A percentile compares a stretch with the other conserved stretches of the same genome.
Evolutionary conservation across 2,329 filamentous ascomycete species (phyloP).

Genomic region (Aspergillus spinulosporus): DNA sequence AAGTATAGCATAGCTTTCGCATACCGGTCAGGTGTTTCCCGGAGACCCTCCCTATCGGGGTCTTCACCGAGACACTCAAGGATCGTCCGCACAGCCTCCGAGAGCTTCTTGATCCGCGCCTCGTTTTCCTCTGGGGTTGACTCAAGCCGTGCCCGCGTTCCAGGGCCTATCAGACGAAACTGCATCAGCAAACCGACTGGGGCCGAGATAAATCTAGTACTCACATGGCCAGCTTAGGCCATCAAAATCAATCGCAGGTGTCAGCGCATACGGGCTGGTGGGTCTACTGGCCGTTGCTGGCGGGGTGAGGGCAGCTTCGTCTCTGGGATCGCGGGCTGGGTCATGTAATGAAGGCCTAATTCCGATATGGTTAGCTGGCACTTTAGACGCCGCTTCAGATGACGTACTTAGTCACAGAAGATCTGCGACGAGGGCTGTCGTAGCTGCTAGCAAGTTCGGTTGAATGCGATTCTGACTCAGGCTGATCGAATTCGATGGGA

Average conservation of each 20-base stretch:
- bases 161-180: constrained; percentile 37
- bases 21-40: constrained; percentile 77
- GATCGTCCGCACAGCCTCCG: constrained; percentile 63
- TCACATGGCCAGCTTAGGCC: constrained; percentile 55
- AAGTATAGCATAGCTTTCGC: constrained; percentile 95
- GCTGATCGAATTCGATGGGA: constrained; percentile 33
- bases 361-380: constrained; percentile 2
- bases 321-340: constrained; percentile 55
- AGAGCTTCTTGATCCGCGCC: constrained; percentile 60
- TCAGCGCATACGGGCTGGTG: constrained; percentile 51
- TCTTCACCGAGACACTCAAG: constrained; percentile 69
- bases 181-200: constrained; percentile 13
- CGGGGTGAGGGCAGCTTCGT: constrained; percentile 55
- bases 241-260: constrained; percentile 54
- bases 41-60: constrained; percentile 62
- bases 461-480: constrained; percentile 21
- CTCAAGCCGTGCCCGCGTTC: constrained; percentile 55
- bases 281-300: constrained; percentile 53
- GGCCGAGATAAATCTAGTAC: constrained; percentile 22
- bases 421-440: constrained; percentile 21
- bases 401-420: constrained; percentile 30
- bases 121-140: constrained; percentile 59
- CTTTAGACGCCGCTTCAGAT: background rate
- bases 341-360: constrained; percentile 44
- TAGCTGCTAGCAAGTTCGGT: constrained; percentile 20